Conservation (phyloP, 805 yeast species). For the Candida manassasensis region DNA sequence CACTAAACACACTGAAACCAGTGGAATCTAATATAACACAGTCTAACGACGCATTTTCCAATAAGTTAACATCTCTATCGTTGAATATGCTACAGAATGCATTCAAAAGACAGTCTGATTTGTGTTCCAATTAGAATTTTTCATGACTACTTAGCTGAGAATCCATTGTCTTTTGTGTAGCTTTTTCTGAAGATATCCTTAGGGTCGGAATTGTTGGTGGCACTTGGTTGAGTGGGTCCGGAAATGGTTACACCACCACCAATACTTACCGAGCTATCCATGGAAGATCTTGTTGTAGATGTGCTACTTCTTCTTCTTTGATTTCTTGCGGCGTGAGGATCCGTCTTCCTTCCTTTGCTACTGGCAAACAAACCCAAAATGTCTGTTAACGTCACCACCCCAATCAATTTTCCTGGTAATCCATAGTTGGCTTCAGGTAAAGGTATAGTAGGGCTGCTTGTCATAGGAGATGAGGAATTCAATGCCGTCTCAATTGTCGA, state of each 20-base stretch:
- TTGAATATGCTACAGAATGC: too few species aligned
- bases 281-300: slow-evolving; percentile 19
- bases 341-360: slow-evolving; percentile 59
- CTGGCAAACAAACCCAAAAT: slow-evolving; percentile 77
- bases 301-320: slow-evolving; percentile 69
- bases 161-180: slow-evolving; percentile 6
- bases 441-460: slow-evolving; percentile 11
- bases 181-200: slow-evolving; percentile 13
- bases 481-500: slow-evolving; percentile 20
- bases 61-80: too few species aligned
- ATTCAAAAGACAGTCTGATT: too few species aligned
- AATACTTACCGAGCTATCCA: slow-evolving; percentile 8
- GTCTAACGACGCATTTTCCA: too few species aligned
- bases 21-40: too few species aligned
- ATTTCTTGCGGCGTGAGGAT: slow-evolving; percentile 83
- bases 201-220: slow-evolving; percentile 2
- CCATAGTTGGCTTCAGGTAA: slow-evolving; percentile 24
- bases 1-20: too few species aligned
- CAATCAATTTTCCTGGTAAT: slow-evolving; percentile 76
- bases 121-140: too few species aligned
- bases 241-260: slow-evolving; percentile 3
- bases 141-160: too few species aligned
- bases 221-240: slow-evolving; percentile 1
- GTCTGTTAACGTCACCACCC: slow-evolving; percentile 91
- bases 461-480: slow-evolving; percentile 6